Base-by-base conservation (phyloP, 768 basidiomycete species). In the Lactifluus hygrophoroides region DNA sequence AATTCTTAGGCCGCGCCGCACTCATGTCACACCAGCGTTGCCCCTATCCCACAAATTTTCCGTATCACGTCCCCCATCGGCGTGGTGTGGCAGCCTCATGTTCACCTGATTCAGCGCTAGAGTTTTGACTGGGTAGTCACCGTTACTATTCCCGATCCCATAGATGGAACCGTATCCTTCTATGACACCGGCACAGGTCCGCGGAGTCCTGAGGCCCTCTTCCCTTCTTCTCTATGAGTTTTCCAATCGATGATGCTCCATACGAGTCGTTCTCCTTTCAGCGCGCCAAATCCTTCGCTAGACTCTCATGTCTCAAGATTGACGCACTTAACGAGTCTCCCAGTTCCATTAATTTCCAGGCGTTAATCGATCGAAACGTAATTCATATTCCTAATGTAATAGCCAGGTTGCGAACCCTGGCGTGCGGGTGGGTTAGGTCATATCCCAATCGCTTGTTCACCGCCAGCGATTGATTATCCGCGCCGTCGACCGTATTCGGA, bases 71-170 rank as follows among this genome's bases (percentile, higher is more conserved):
- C 51, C 51, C 32, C 52, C 61, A 59, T 53, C 47, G 35, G 40
- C 42, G 61, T 59, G 58, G 57, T 60, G 61, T 42, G 48, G 58
- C 40, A 49, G 27, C 61, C 61, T 60, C 61, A 62, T 62, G 61
- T 54, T 21, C 38, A 37, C 35, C 58, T 60, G 58, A 54, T 50
- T 60, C 52, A 45, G 61, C 61, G 48, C 46, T 53, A 16, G 37
- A 44, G 28, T 10, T 6, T 25, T 28, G 19, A 38, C 47, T 60
- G 9, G 42, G 11, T 42, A 35, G 50, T 58, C 52, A 40, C 14
- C 23, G 5, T 40, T 27, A 16, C 46, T 21, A 34, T 32, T 13
- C 28, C 28, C 42, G 42, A 32, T 49, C 30, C 47, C 32, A 23
- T 32, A 34, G n/a, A 17, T 27, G 54, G 53, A 45, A 25, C n/a